Percentiles rank a stretch among this genome's conserved stretches.
These are phyloP conservation scores for Ustilago sp. DNA, from an alignment of 1,284 basidiomycete species.

Conservation along the genomic window DNA sequence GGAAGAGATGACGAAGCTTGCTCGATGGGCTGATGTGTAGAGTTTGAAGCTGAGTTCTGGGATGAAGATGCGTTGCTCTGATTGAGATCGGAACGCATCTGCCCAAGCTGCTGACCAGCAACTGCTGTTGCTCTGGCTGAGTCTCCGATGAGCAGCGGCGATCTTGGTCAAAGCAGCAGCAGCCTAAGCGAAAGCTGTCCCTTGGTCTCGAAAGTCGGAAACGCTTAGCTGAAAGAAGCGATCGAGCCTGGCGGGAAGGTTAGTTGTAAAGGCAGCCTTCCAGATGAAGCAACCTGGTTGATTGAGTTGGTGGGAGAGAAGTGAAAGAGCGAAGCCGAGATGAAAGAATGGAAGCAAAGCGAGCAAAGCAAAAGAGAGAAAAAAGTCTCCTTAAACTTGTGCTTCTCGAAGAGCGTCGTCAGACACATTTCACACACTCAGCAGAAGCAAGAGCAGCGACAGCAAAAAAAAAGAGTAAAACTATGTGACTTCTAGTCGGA, in stretches of 20 bases:
- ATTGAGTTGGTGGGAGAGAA: not conserved
- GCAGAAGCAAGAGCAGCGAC: not conserved
- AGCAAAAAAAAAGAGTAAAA: not conserved
- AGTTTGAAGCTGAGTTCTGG: not conserved
- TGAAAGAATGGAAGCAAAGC: not conserved
- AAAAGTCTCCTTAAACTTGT: not conserved
- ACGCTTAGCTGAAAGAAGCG: not conserved
- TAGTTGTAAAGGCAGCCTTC: not conserved
- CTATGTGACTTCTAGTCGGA: too few relatives aligned
- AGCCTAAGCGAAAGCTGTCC: not conserved
- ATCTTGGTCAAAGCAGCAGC: not conserved
- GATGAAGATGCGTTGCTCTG: slow-evolving; percentile 5
- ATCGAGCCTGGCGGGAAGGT: not conserved
- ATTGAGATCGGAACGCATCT: slow-evolving; percentile 13
- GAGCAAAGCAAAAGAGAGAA: not conserved
- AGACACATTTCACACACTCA: slow-evolving; percentile 3
- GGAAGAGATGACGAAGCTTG: not conserved
- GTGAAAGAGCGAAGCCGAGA: not conserved
- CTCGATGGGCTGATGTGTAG: not conserved
- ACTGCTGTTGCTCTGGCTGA: not conserved
- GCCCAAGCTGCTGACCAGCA: slow-evolving; percentile 6
- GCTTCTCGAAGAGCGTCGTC: not conserved
- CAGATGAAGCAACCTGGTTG: not conserved
- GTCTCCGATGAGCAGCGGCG: not conserved
- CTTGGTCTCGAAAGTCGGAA: not conserved